Conservation (phyloP, 108 stramenopile genomes). For the Nitzschia inconspicua region DNA sequence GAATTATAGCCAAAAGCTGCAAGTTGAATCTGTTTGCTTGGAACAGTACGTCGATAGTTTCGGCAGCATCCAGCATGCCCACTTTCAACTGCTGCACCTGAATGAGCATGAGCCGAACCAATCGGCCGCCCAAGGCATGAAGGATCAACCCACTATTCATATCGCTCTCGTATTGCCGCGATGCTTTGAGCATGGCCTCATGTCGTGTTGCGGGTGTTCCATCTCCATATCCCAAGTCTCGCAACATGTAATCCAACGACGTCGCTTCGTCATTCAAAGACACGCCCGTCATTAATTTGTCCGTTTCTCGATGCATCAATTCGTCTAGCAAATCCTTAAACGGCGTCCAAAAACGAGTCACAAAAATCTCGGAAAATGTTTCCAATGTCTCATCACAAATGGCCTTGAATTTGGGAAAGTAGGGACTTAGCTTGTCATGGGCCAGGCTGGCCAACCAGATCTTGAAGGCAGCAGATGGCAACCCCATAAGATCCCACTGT, state of each 20-base stretch:
- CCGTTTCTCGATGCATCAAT: constrained; percentile 35
- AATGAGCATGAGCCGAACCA: constrained; percentile 70
- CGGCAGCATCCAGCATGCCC: constrained; percentile 70
- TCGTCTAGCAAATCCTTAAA: constrained; percentile 62
- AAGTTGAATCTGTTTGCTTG: constrained; percentile 72
- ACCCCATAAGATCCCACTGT: constrained; percentile 59
- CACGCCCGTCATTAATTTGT: constrained; percentile 49
- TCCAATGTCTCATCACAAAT: constrained; percentile 22
- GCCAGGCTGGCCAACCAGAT: constrained; percentile 43
- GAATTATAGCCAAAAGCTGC: constrained; percentile 71
- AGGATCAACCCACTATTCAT: constrained; percentile 53
- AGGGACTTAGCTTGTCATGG: constrained; percentile 46
- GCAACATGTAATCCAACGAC: constrained; percentile 74
- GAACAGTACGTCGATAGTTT: constrained; percentile 68
- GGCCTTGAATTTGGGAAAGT: constrained; percentile 47
- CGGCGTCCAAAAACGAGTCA: constrained; percentile 67
- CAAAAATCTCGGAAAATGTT: constrained; percentile 43
- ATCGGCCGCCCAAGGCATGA: constrained; percentile 46
- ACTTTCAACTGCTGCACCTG: constrained; percentile 84
- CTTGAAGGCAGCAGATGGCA: constrained; percentile 56
- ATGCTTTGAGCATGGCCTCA: constrained; percentile 49
- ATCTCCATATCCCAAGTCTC: constrained; percentile 73
- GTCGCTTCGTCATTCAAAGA: constrained; percentile 57
- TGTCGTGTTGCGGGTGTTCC: constrained; percentile 54
- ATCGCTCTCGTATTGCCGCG: constrained; percentile 64